Conservation (phyloP, 176 grass and related monocot species). For the Thinopyrum elongatum region DNA sequence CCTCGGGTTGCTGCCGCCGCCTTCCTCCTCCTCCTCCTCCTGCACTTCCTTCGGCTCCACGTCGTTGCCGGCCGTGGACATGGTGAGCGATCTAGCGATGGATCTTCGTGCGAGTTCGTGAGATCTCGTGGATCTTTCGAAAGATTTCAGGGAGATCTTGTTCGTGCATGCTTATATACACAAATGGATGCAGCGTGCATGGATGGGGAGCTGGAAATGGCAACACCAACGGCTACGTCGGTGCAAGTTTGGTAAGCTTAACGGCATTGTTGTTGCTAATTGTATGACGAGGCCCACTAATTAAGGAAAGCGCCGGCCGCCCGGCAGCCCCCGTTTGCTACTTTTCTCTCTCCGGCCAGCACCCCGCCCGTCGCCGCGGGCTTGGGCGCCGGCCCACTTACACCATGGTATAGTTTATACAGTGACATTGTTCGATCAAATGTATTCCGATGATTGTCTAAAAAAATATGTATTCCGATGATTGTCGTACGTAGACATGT, state of each 20-base stretch:
- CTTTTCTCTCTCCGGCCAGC: too few species aligned
- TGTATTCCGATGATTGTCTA: too few species aligned
- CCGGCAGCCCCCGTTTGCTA: too few species aligned
- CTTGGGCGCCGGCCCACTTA: too few species aligned
- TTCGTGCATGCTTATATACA: background rate
- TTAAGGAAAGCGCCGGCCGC: background rate
- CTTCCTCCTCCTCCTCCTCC: background rate
- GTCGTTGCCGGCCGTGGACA: too few species aligned
- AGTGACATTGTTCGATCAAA: too few species aligned
- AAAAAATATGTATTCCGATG: too few species aligned
- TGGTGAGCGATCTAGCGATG: background rate
- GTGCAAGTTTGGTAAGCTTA: background rate
- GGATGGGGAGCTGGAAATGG: background rate
- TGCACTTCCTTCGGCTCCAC: background rate
- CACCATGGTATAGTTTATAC: too few species aligned
- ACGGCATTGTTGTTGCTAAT: slow-evolving; percentile 16
- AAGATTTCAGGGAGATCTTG: slow-evolving; percentile 15
- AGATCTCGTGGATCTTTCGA: slow-evolving; percentile 13
- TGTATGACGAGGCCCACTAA: background rate
- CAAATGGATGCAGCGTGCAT: background rate
- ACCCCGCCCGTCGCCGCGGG: too few species aligned
- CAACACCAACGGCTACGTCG: slow-evolving; percentile 16
- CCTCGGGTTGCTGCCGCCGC: background rate
- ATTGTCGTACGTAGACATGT: too few species aligned
- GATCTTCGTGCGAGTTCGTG: background rate